Percentiles rank a stretch among this genome's conserved stretches.
These are phyloP conservation scores for Dimocarpus longan DNA, from an alignment of 345 rosid genomes.

Conservation along the genomic window DNA sequence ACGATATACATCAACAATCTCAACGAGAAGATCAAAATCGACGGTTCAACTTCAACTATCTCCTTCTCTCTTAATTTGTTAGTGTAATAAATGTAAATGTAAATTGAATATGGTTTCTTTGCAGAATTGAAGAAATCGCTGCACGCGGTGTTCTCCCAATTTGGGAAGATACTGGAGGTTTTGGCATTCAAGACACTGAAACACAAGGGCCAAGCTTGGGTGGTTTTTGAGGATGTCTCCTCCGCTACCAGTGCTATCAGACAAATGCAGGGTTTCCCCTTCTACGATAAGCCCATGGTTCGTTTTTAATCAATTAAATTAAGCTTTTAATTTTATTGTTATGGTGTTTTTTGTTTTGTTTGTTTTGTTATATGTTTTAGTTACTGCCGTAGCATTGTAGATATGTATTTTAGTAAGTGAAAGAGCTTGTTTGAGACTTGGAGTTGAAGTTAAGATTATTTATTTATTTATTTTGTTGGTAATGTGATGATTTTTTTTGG, in stretches of 20 bases:
- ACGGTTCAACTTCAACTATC: slow-evolving; percentile 41
- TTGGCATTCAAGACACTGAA: slow-evolving; percentile 93
- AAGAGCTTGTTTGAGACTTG: not conserved
- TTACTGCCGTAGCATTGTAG: not conserved
- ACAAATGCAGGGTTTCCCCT: slow-evolving; percentile 92
- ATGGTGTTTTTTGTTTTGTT: not conserved
- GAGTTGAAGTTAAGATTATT: not conserved
- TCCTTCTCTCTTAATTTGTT: not conserved
- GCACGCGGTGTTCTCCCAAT: slow-evolving; percentile 86
- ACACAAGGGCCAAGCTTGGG: slow-evolving; percentile 99
- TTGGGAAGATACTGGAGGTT: slow-evolving; percentile 92
- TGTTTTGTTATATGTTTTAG: not conserved
- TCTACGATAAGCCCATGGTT: slow-evolving; percentile 95
- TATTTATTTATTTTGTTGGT: not conserved
- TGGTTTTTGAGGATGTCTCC: slow-evolving; percentile 71
- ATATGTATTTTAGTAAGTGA: not conserved
- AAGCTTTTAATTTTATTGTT: no score
- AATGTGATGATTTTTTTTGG: not conserved
- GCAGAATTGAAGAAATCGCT: slow-evolving; percentile 91
- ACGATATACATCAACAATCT: slow-evolving; percentile 96
- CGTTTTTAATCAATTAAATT: not conserved
- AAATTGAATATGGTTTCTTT: slow-evolving; percentile 15
- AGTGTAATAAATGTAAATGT: not conserved
- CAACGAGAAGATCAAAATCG: slow-evolving; percentile 94
- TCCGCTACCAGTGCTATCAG: slow-evolving; percentile 78